A percentile compares a stretch with the other conserved stretches of the same genome.
Conservation (phyloP, 2,329 filamentous ascomycete species). For the Aschersonia sp. region DNA sequence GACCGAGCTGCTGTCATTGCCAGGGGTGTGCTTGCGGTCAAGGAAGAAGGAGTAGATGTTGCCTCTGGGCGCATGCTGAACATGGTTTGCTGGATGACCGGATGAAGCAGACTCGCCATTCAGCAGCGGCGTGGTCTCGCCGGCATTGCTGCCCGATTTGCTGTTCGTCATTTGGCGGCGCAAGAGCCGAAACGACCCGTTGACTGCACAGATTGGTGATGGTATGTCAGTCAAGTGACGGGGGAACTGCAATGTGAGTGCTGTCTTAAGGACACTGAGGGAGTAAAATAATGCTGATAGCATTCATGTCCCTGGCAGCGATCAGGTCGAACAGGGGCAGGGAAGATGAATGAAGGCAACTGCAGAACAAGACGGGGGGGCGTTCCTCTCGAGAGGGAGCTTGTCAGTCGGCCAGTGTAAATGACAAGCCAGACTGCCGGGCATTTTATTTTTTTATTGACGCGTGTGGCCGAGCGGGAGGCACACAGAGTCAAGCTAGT, state of each 20-base stretch:
- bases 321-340: too few relatives aligned
- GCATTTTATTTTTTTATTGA: too few relatives aligned
- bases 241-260: too few relatives aligned
- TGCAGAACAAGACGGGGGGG: too few relatives aligned
- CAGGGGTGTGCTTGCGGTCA: constrained; percentile 34
- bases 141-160: constrained; percentile 12
- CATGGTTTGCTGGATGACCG: constrained; percentile 7
- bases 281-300: too few relatives aligned
- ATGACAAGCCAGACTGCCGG: too few relatives aligned
- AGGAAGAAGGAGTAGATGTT: constrained; percentile 29
- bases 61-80: constrained; percentile 9
- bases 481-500: neutral
- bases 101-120: constrained; percentile 18
- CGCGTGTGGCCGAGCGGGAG: too few relatives aligned
- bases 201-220: neutral
- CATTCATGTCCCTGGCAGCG: too few relatives aligned
- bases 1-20: constrained; percentile 31
- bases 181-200: constrained; percentile 3
- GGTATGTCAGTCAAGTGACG: neutral
- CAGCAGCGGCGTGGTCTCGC: constrained; percentile 29
- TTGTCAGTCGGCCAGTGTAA: too few relatives aligned
- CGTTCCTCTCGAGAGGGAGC: too few relatives aligned
- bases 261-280: too few relatives aligned
- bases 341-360: too few relatives aligned
- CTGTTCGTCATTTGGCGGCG: constrained; percentile 18